Percentiles rank a stretch among this genome's conserved stretches.
Evolutionary conservation across 179 eudicot species (phyloP).

Genomic region (Sideroxylon spinosum): DNA sequence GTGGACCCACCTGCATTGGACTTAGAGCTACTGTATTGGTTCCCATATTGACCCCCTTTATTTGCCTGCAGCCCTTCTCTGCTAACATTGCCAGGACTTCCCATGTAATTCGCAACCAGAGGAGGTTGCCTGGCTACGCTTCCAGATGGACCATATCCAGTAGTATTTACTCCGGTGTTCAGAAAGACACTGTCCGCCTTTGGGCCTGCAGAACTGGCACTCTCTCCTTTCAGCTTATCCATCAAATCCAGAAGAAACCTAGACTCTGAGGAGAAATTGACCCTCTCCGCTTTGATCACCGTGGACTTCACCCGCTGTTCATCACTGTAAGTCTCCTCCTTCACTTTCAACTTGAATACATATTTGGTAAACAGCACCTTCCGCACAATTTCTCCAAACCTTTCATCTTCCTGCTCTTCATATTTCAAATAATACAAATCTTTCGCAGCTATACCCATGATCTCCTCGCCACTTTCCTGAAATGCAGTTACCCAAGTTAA

Average conservation of each 20-base stretch:
- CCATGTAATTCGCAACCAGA: constrained; percentile 28
- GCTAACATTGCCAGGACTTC: constrained; percentile 21
- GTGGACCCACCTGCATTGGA: constrained; percentile 29
- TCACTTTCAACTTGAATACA: constrained; percentile 73
- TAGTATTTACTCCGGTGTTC: constrained; percentile 27
- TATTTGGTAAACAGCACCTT: constrained; percentile 44
- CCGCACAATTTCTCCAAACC: constrained; percentile 48
- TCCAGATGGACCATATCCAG: constrained; percentile 22
- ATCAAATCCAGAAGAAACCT: constrained; percentile 49
- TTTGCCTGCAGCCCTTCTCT: constrained; percentile 30
- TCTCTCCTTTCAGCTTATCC: constrained; percentile 41
- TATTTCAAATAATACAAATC: constrained; percentile 56
- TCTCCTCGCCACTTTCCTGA: constrained; percentile 77
- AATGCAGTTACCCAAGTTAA: constrained; percentile 79
- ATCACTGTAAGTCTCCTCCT: constrained; percentile 78
- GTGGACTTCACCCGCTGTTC: constrained; percentile 82
- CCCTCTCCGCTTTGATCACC: constrained; percentile 57
- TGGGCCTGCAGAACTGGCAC: constrained; percentile 22
- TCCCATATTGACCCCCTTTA: constrained; percentile 37
- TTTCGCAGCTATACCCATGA: constrained; percentile 76
- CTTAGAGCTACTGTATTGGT: constrained; percentile 46
- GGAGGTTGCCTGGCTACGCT: constrained; percentile 27
- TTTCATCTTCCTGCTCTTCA: constrained; percentile 70
- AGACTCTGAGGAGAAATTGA: constrained; percentile 45
- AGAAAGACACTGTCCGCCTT: constrained; percentile 24